Evolutionary conservation across 108 stramenopile genomes (phyloP).

Genomic region (Epipyxis sp.): DNA sequence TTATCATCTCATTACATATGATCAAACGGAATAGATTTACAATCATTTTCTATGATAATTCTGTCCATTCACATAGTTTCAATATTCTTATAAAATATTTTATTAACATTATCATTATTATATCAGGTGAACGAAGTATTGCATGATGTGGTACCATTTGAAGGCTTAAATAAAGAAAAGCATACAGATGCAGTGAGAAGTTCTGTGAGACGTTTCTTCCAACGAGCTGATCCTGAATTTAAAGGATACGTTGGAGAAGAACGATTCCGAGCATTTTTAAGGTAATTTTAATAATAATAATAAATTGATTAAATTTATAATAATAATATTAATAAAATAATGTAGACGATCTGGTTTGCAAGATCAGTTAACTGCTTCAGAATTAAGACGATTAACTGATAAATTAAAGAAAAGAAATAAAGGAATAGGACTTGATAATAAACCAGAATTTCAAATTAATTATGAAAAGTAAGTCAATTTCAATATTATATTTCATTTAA

Average conservation of each 20-base stretch:
- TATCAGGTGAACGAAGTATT: slow-evolving; percentile 7
- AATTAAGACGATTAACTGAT: slow-evolving; percentile 11
- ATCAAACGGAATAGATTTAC: no score
- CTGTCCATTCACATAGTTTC: no score
- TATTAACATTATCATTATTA: no score
- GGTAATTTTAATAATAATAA: not conserved
- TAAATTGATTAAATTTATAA: no score
- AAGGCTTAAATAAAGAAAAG: not conserved
- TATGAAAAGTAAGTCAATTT: slow-evolving; percentile 23
- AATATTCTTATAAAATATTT: no score
- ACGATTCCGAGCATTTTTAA: slow-evolving; percentile 24
- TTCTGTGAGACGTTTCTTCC: slow-evolving; percentile 24
- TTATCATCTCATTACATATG: no score
- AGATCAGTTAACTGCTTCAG: slow-evolving; percentile 18
- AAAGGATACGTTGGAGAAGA: slow-evolving; percentile 16
- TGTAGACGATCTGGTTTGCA: slow-evolving; percentile 16
- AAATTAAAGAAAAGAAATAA: not conserved
- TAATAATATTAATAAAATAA: not conserved
- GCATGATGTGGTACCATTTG: slow-evolving; percentile 8
- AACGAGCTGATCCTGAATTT: slow-evolving; percentile 19
- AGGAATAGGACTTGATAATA: not conserved
- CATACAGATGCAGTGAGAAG: not conserved
- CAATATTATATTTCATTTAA: no score
- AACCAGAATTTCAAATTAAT: not conserved
- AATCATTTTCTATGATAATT: no score